Percentiles rank a stretch among this genome's conserved stretches.
phyloP scores from a whole-genome alignment of 495 filamentous ascomycete genomes.

The Aspergillus olivimuriae region DNA sequence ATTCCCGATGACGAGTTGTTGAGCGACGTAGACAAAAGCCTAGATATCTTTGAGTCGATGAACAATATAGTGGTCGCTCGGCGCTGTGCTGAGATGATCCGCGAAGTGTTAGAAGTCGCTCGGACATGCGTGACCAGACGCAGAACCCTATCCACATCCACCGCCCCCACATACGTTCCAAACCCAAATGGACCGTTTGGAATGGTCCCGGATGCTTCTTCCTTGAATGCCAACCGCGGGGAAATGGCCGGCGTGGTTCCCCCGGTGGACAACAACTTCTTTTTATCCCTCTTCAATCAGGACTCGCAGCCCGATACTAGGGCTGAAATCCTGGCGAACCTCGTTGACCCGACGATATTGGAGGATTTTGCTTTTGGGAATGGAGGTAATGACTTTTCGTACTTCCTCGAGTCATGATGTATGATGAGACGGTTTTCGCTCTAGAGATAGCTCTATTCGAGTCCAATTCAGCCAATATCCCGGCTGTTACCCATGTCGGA shows the following conservation, averaged over 20 bases:
- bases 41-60: slow-evolving; percentile 24
- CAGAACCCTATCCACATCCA: not conserved
- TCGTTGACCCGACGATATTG: slow-evolving; percentile 21
- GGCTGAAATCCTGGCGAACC: slow-evolving; percentile 20
- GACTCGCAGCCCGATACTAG: slow-evolving; percentile 14
- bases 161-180: not conserved
- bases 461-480: not conserved
- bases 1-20: slow-evolving; percentile 16
- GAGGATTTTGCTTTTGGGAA: slow-evolving; percentile 26
- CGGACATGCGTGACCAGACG: slow-evolving; percentile 14
- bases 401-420: slow-evolving; percentile 7
- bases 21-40: slow-evolving; percentile 20
- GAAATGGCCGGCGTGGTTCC: not conserved
- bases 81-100: slow-evolving; percentile 22
- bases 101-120: slow-evolving; percentile 18
- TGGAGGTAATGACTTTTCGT: slow-evolving; percentile 14
- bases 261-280: slow-evolving; percentile 15
- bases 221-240: not conserved
- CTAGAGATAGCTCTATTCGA: no score
- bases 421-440: no score
- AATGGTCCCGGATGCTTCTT: not conserved
- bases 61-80: slow-evolving; percentile 22
- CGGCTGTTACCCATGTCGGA: no score
- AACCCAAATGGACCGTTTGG: not conserved
- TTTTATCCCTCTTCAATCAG: slow-evolving; percentile 19